Percentiles rank a stretch among this genome's conserved stretches.
Evolutionary conservation across 2,329 filamentous ascomycete species (phyloP).

Genomic region (Paraphoma sp.): DNA sequence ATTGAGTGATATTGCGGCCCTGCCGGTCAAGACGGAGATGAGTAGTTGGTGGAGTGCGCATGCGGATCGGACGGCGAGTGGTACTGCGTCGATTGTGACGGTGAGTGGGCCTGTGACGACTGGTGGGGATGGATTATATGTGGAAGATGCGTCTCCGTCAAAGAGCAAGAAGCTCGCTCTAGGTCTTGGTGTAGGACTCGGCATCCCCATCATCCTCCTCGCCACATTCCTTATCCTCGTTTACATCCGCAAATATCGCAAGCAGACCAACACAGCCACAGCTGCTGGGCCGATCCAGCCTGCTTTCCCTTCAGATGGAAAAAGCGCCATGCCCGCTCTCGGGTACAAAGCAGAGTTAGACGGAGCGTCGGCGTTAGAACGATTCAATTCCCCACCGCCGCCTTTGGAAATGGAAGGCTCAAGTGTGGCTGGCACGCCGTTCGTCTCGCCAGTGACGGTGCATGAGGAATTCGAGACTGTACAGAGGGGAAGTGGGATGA

Average conservation of each 20-base stretch:
- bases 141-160: too few species aligned
- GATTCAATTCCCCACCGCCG: neutral
- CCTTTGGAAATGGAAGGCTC: constrained; percentile 1
- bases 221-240: neutral
- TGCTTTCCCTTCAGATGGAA: neutral
- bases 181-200: constrained; percentile 1
- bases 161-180: neutral
- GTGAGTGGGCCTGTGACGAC: too few species aligned
- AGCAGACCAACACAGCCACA: neutral
- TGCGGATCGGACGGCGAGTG: too few species aligned
- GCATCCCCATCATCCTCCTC: neutral
- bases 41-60: too few species aligned
- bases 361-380: neutral
- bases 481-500: neutral
- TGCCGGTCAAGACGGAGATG: too few species aligned
- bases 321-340: neutral
- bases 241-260: neutral
- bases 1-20: too few species aligned
- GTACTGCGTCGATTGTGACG: too few species aligned
- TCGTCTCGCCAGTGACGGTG: neutral
- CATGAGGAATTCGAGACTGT: neutral
- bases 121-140: too few species aligned
- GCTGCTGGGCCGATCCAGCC: neutral
- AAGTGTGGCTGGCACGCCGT: neutral
- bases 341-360: neutral